Evolutionary conservation across 345 rosid species (phyloP).

Genomic region (Eucalyptus tenuipes): DNA sequence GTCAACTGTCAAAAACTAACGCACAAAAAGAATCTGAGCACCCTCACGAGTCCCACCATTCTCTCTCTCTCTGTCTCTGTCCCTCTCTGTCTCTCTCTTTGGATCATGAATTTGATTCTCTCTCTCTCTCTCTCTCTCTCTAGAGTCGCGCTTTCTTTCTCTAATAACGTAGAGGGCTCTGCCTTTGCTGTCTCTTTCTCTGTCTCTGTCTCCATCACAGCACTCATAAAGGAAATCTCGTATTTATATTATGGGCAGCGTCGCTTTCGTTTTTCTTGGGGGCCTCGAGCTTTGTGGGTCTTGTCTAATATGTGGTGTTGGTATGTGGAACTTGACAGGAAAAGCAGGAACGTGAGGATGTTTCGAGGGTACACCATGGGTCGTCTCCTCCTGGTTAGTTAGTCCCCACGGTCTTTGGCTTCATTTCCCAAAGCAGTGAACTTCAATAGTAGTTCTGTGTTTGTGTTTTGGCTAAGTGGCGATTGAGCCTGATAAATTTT

Average conservation of each 20-base stretch:
- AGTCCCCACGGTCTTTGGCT: background rate
- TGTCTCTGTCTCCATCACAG: conserved; percentile 12
- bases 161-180: conserved; percentile 14
- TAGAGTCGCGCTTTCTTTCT: background rate
- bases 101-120: background rate
- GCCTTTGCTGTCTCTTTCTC: conserved; percentile 35
- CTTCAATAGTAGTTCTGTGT: background rate
- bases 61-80: conserved; percentile 14
- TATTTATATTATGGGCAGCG: background rate
- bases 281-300: background rate
- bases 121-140: conserved; percentile 1
- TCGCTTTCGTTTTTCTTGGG: background rate
- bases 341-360: conserved; percentile 15
- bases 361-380: conserved; percentile 2
- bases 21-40: conserved; percentile 69
- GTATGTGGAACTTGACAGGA: conserved; percentile 27
- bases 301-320: background rate
- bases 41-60: conserved; percentile 35
- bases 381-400: conserved; percentile 41
- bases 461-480: background rate
- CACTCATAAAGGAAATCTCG: background rate
- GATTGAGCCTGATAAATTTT: background rate
- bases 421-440: background rate
- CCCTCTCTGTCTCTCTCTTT: background rate
- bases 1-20: conserved; percentile 86